Evolutionary conservation across 257 asterid species (phyloP), one percentile per base, ranked within the genome.

Genomic region (Mitragyna speciosa): DNA sequence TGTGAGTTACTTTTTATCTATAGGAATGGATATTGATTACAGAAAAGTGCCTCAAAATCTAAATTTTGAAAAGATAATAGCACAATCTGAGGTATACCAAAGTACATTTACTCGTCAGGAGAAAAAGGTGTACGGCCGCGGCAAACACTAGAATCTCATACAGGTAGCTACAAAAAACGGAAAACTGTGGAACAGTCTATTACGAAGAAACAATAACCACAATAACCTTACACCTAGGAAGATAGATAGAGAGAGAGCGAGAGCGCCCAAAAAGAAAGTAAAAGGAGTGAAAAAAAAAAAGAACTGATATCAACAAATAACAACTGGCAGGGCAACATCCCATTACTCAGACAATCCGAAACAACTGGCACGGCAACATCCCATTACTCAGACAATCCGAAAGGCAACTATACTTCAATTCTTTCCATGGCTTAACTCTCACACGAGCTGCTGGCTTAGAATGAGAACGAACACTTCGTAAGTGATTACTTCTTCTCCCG

Each of bases 391-490:
- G 12, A 7, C 24, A 14, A 24, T 9, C 56, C 61, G 14, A 48
- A n/a, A 26, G 17, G 76, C 61, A 48, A 70, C 43, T 28, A 17
- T 6, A 11, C 15, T 2, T 12, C 72, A 26, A 24, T 73, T 74
- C 65, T 74, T 74, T 52, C 19, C 68, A 33, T 73, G 64, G 77
- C 77, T 45, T 15, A 48, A 33, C 77, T 54, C 51, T 54, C 11
- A 9, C 24, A 54, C 19, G 14, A 74, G 68, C 67, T 24, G 51
- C 7, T 52, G 24, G 31, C 51, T 17, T 33, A 56, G 31, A 8
- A 12, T 17, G 12, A 30, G 20, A 43, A 28, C 12, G 33, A 30
- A 22, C 48, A 73, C 72, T 73, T 76, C 45, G 63, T 45, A 7
- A 19, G 64, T 45, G 36, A 70, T 63, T 19, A 2, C 45, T 43